Conservation (phyloP, 164 flowering plant genomes). For the Malania oleifera region DNA sequence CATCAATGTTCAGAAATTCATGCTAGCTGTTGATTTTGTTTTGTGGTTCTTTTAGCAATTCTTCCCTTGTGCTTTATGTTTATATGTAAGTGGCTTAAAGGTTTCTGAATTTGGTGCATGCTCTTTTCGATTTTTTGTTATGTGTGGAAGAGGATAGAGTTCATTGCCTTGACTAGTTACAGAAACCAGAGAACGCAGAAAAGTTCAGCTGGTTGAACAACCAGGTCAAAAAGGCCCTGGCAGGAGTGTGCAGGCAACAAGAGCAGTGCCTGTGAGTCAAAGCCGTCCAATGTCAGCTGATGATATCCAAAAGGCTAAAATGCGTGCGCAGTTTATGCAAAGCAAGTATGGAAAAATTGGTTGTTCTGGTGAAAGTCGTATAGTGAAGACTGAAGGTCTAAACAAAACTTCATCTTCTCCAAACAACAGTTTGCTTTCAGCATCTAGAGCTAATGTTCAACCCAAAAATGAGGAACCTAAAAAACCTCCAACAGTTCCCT, state of each 20-base stretch:
- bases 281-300: constrained; percentile 94
- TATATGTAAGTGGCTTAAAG: neutral
- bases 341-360: constrained; percentile 60
- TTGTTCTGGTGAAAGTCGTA: constrained; percentile 24
- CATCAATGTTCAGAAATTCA: too few species aligned
- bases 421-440: constrained; percentile 15
- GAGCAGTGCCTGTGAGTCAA: constrained; percentile 41
- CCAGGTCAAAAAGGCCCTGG: constrained; percentile 57
- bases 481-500: constrained; percentile 21
- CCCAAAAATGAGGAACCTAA: constrained; percentile 39
- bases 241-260: constrained; percentile 46
- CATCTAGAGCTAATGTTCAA: constrained; percentile 22
- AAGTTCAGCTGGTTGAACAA: constrained; percentile 84
- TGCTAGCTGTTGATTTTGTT: too few species aligned
- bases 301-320: constrained; percentile 95
- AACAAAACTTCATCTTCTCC: constrained; percentile 24
- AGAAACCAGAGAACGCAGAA: constrained; percentile 78
- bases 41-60: neutral
- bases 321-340: constrained; percentile 84
- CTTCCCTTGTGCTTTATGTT: neutral
- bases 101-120: neutral
- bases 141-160: constrained; percentile 3
- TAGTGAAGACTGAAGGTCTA: constrained; percentile 28
- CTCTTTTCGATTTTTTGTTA: neutral
- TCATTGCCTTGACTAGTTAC: constrained; percentile 46